phyloP scores from a whole-genome alignment of 2,329 filamentous ascomycete species.

The Fusarium algeriense region DNA sequence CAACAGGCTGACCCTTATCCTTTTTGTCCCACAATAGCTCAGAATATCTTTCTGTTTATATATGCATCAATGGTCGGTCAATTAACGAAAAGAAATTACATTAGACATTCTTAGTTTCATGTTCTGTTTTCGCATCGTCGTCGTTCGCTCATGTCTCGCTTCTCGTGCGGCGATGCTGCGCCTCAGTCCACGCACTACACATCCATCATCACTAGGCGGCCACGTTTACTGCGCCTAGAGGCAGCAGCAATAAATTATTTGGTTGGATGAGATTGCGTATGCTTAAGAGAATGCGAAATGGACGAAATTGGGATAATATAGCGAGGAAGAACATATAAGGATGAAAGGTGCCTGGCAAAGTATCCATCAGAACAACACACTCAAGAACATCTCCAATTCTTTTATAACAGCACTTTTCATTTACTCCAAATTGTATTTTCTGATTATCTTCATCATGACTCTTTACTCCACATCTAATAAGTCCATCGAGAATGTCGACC shows the following conservation, averaged over 20 bases:
- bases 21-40: too few species aligned
- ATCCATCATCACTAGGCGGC: conserved; percentile 17
- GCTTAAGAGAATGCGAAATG: conserved; percentile 30
- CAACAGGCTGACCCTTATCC: too few species aligned
- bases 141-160: not conserved
- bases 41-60: too few species aligned
- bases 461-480: conserved; percentile 29
- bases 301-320: not conserved
- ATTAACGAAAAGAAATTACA: too few species aligned
- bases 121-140: not conserved
- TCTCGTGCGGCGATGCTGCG: not conserved
- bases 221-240: conserved; percentile 10
- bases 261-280: conserved; percentile 26
- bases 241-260: not conserved
- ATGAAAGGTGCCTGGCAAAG: not conserved
- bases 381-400: not conserved
- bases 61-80: too few species aligned
- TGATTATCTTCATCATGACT: conserved; percentile 19
- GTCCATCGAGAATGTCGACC: conserved; percentile 36
- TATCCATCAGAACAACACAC: not conserved
- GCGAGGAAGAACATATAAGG: conserved; percentile 35
- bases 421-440: fast-evolving
- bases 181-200: conserved; percentile 23
- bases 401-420: not conserved
- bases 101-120: too few species aligned